Base-by-base conservation (phyloP, 106 monocot species). In the Gastrodia elata region DNA sequence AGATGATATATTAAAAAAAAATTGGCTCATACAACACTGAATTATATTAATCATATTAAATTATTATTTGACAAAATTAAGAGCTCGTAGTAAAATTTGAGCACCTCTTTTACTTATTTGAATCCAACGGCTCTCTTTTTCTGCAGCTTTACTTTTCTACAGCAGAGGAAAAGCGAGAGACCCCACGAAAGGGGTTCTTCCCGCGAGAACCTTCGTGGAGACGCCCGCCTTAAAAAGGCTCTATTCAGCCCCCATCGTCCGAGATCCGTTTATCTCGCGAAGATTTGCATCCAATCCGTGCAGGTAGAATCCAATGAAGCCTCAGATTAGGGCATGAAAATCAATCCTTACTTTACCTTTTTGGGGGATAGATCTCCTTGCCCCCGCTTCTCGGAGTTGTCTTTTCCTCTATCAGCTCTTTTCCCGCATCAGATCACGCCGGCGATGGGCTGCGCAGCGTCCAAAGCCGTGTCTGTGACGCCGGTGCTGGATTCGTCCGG, bases 371-470 rank as follows among this genome's bases (percentile, higher is more conserved):
- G 61, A 22, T 8, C 9, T n/a, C 27, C 8, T 25, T 25, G 40
- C 40, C 69, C 39, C 69, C 68, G 38, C 13, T 69, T 26, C 69
- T 69, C n/a, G 25, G 40, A 20, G 69, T 39, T 22, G 39, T 61
- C 61, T 61, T 30, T 32, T 5, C 35, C 69, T 16, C 40, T n/a
- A n/a, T 27, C 68, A 30, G 28, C 28, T 20, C 48, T 34, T 38
- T 2, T 3, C 4, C n/a, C 69, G 9, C 18, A 16, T 26, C 15
- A 6, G 41, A 40, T 41, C 9, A 25, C 30, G 18, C 73, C 46
- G 65, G 84, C 84, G 87, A 84, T 84, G 40, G 84, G 87, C 65
- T 78, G 79, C 41, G 74, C 65, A 30, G 84, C 87, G 52, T 84
- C 84, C 76, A 87, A 87, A 39, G 67, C 87, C 13, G 79, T 84